These are phyloP conservation scores for Nemania bipapillata DNA, from an alignment of 2,329 filamentous ascomycete genomes.

Conservation along the genomic window DNA sequence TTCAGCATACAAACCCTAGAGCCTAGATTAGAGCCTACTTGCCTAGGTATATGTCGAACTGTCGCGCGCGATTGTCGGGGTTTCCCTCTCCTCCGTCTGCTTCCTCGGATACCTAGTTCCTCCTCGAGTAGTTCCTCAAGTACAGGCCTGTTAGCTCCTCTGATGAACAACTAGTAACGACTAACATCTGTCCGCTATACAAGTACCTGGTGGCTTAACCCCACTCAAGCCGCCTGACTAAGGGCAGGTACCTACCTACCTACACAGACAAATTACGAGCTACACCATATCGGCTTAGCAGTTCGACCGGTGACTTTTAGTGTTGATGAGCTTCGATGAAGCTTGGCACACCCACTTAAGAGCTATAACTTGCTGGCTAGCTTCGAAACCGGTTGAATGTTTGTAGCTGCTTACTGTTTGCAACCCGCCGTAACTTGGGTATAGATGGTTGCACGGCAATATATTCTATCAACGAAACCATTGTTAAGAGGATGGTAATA, in stretches of 20 bases:
- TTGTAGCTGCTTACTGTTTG: constrained; percentile 35
- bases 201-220: background rate
- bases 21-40: background rate
- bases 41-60: constrained; percentile 6
- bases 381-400: constrained; percentile 14
- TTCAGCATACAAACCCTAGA: constrained; percentile 6
- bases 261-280: background rate
- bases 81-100: background rate
- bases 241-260: background rate
- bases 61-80: constrained; percentile 22
- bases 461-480: constrained; percentile 13
- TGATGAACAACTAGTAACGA: background rate
- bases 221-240: constrained; percentile 6
- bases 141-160: background rate
- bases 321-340: constrained; percentile 14
- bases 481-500: constrained; percentile 3
- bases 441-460: constrained; percentile 11
- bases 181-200: background rate
- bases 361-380: constrained; percentile 31
- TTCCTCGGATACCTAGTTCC: no score
- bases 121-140: background rate
- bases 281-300: constrained; percentile 22
- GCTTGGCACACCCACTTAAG: constrained; percentile 34
- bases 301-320: constrained; percentile 11
- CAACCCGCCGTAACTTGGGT: constrained; percentile 17